Conservation (phyloP, 2,329 filamentous ascomycete genomes). For the Diaporthe humulicola region DNA sequence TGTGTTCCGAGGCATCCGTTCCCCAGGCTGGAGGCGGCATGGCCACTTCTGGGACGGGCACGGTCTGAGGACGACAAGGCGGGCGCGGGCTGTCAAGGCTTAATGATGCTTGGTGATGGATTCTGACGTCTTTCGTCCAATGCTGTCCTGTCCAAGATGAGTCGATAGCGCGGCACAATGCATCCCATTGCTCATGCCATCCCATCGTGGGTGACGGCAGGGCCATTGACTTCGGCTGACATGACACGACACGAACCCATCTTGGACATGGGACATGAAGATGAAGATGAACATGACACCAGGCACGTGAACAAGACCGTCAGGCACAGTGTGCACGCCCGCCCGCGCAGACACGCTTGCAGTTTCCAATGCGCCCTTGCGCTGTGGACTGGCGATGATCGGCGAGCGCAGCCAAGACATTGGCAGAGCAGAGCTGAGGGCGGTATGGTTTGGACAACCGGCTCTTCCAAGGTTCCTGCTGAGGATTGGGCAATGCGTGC, state of each 20-base stretch:
- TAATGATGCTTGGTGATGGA: slow-evolving; percentile 11
- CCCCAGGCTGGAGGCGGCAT: slow-evolving; percentile 25
- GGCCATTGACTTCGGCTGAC: slow-evolving; percentile 29
- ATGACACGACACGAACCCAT: neutral
- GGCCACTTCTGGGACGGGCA: slow-evolving; percentile 29
- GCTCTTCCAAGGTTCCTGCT: neutral
- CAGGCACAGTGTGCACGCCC: neutral
- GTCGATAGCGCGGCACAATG: slow-evolving; percentile 18
- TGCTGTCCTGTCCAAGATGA: slow-evolving; percentile 2
- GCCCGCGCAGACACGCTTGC: slow-evolving; percentile 4
- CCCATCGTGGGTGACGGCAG: slow-evolving; percentile 5
- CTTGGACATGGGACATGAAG: neutral
- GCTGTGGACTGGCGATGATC: slow-evolving; percentile 4
- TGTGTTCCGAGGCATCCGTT: slow-evolving; percentile 34
- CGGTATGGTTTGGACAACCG: slow-evolving; percentile 8
- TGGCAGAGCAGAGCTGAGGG: slow-evolving; percentile 11
- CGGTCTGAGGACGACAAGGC: slow-evolving; percentile 36
- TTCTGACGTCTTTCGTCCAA: slow-evolving; percentile 28
- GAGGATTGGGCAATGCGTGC: neutral
- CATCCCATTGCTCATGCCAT: slow-evolving; percentile 24
- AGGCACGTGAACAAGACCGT: neutral
- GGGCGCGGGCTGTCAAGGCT: slow-evolving; percentile 21
- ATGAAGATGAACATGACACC: neutral
- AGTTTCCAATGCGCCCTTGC: slow-evolving; percentile 13
- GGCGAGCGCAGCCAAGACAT: slow-evolving; percentile 16